Evolutionary conservation across 2,329 filamentous ascomycete species (phyloP), one percentile per base, ranked within the genome.

Genomic region (Aureobasidium melanogenum): DNA sequence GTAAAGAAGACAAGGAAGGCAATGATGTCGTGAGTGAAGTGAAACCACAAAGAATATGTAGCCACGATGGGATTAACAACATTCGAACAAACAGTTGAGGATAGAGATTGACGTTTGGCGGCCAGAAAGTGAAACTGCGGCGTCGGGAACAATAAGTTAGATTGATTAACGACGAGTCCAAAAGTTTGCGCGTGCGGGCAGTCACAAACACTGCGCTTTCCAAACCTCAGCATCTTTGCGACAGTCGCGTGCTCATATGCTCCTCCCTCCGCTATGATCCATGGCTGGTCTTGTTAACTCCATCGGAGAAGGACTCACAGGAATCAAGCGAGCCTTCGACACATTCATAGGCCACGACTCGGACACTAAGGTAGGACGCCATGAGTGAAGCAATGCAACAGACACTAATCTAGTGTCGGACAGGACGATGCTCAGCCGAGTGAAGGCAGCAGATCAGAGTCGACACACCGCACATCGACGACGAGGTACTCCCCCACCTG

Each of bases 121-220:
- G 5, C 15, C 9, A 30, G 15, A 39, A 24, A 39, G 54, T 43
- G 28, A 30, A 17, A 36, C 14, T 32, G 30, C 41, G 19, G 41
- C 19, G n/a, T 28, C 19, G 54, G 30, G 30, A 57, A 39, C 32
- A 32, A 46, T 57, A 17, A 19, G 46, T 24, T 36, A 17, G 30
- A 57, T 24, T 36, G 28, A 46, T 57, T 19, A 32, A 57, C 54
- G 19, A 57, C 54, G 15, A 57, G 24, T 46, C 28, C 55, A 39
- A 46, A 58, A 58, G 55, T 58, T 58, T 58, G 55, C 43, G 22
- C 19, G 55, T 30, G 55, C 55, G 43, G 43, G 43, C 55, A 58
- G 32, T 43, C 55, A 30, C 55, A 28, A 22, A 58, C 43, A 48
- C 32, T 14, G 55, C 55, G 22, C 32, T 48, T 30, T 30, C 55